phyloP scores from a whole-genome alignment of 1,284 basidiomycete species.

The Leccinum solheimii region DNA sequence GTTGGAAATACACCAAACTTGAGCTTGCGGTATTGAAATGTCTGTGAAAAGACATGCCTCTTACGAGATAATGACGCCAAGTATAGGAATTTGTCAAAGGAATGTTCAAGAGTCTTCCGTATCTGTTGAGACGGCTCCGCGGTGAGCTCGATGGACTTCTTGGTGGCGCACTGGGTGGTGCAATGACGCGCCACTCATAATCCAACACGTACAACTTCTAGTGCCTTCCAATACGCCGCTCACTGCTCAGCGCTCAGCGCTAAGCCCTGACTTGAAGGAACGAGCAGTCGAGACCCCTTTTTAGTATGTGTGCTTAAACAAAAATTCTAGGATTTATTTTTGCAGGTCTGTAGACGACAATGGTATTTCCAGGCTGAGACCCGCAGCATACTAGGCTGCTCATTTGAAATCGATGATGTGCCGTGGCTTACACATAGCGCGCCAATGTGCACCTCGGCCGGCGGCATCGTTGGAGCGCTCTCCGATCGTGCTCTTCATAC shows the following conservation, averaged over 20 bases:
- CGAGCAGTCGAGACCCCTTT: no score
- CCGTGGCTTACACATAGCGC: not conserved
- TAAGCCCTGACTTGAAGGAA: no score
- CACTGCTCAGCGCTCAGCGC: no score
- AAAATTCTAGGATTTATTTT: no score
- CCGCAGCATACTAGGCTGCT: not conserved
- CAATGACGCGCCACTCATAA: not conserved
- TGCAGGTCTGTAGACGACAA: not conserved
- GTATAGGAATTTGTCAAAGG: not conserved
- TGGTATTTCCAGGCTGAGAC: not conserved
- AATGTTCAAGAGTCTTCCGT: not conserved
- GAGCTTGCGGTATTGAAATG: not conserved
- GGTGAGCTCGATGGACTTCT: not conserved
- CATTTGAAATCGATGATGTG: not conserved
- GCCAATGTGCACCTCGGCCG: not conserved
- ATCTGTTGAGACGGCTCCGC: not conserved
- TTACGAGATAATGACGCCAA: not conserved
- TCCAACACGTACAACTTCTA: not conserved
- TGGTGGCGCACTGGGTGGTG: no score
- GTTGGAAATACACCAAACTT: not conserved
- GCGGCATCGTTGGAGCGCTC: not conserved
- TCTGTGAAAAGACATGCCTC: not conserved
- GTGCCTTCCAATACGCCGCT: not conserved
- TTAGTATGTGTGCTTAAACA: no score
- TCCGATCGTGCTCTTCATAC: constrained; percentile 8